These are phyloP conservation scores for Diaporthe helianthi DNA, from an alignment of 2,329 filamentous ascomycete genomes.

Conservation along the genomic window DNA sequence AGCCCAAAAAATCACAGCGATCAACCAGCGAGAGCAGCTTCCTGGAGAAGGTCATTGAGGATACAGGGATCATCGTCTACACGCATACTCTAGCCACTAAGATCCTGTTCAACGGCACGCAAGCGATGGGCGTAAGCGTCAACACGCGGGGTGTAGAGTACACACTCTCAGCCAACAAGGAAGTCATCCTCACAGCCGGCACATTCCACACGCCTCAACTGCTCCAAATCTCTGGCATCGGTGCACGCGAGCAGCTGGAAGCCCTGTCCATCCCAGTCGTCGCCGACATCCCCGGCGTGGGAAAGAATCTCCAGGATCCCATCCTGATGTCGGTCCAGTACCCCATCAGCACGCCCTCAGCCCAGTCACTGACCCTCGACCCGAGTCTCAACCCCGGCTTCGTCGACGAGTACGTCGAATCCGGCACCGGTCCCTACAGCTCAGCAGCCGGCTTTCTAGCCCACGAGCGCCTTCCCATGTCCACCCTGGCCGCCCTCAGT, in stretches of 20 bases:
- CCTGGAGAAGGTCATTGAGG: conserved; percentile 37
- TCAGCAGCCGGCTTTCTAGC: conserved; percentile 27
- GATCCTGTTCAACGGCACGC: conserved; percentile 24
- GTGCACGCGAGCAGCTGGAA: conserved; percentile 42
- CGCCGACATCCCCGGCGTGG: conserved; percentile 39
- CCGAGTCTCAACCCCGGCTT: not conserved
- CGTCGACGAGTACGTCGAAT: conserved; percentile 7
- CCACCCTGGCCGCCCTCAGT: conserved; percentile 17
- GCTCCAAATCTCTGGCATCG: conserved; percentile 44
- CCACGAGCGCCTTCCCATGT: conserved; percentile 28
- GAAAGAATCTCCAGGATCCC: conserved; percentile 29
- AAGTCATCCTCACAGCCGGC: conserved; percentile 53
- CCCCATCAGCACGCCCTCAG: conserved; percentile 5
- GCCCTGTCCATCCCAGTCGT: conserved; percentile 41
- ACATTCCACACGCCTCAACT: conserved; percentile 50
- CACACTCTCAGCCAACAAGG: conserved; percentile 35
- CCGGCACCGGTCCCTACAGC: conserved; percentile 16
- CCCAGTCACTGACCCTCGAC: conserved; percentile 9
- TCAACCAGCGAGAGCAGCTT: conserved; percentile 31
- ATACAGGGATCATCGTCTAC: conserved; percentile 35
- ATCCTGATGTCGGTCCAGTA: conserved; percentile 24
- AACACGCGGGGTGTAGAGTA: conserved; percentile 26
- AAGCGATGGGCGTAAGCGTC: conserved; percentile 16
- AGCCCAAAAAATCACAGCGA: conserved; percentile 17
- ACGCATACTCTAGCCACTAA: conserved; percentile 19